Evolutionary conservation across 2,329 filamentous ascomycete species (phyloP), one percentile per base, ranked within the genome.

Genomic region (Arachnomyces sp.): DNA sequence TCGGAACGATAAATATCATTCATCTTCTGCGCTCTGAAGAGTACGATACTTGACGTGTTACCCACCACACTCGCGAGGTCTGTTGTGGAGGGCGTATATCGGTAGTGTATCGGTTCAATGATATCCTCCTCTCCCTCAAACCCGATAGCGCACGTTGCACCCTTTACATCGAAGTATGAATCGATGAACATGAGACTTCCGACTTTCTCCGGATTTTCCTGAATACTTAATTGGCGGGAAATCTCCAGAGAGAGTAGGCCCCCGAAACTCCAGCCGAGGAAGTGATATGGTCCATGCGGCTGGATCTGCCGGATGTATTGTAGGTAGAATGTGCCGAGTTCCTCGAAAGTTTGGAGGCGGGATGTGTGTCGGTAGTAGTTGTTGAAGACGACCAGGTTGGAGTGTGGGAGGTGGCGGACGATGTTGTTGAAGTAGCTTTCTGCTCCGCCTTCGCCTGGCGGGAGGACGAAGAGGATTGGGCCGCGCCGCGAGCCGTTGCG

Each of bases 391-490:
- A 35, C 33, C 14, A 35, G n/a, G 18, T 35, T 35, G n/a, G 33
- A 17, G 8, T 17, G 7, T 7, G 33, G 33, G 7, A 35, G 33
- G 6, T 35, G 33, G 8, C 18, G 15, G 7, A 35, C 33, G 15
- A 35, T 35, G 16, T 35, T 35, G 33, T 35, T 35, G 33, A 35
- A 35, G 33, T 35, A 35, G 12, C 33, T 35, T 17, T 35, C 33
- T 7, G 33, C 33, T 7, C 33, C 33, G 3, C 33, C 33, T 35
- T 35, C 33, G 7, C 33, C 33, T 7, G 33, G 33, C 7, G 33
- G 33, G 12, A 35, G 33, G 7, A 17, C 8, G 14, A 35, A 35
- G 6, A 35, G 14, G n/a, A 18, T 35, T 12, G 33, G 33, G 33
- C 33, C 33, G 7, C 17, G 7, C 15, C 33, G 7, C 16, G 33